Percentiles rank a stretch among this genome's conserved stretches.
Conservation (phyloP, 257 asterid genomes). For the Verbascum thapsus region DNA sequence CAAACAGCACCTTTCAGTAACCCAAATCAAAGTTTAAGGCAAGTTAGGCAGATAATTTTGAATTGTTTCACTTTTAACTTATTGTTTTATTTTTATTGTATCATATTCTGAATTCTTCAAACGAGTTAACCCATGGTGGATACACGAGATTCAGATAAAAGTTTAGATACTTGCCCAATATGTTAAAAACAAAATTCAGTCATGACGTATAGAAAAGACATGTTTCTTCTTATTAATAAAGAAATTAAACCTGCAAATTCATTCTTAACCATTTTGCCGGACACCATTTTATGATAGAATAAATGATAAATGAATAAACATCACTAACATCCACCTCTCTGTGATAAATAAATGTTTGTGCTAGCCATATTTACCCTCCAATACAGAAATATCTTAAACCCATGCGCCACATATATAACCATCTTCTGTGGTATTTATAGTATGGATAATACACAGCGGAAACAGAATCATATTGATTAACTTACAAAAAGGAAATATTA, state of each 20-base stretch:
- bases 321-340: background rate
- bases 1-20: slow-evolving; percentile 19
- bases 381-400: background rate
- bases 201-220: too few species aligned
- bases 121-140: background rate
- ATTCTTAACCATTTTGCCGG: too few species aligned
- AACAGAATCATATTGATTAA: slow-evolving; percentile 9
- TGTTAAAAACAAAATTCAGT: too few species aligned
- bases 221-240: too few species aligned
- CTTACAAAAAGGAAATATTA: slow-evolving; percentile 8
- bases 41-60: slow-evolving; percentile 1
- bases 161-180: too few species aligned
- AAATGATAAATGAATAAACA: background rate
- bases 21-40: slow-evolving; percentile 18
- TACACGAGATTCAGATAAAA: too few species aligned
- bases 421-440: background rate
- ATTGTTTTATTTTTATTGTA: too few species aligned
- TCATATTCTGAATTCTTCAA: background rate
- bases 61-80: background rate
- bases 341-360: background rate
- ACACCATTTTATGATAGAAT: too few species aligned
- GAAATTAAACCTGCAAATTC: too few species aligned
- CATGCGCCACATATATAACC: background rate
- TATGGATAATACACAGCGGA: background rate
- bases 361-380: background rate